Evolutionary conservation across 257 asterid genomes (phyloP).

Genomic region (Solanum verrucosum): DNA sequence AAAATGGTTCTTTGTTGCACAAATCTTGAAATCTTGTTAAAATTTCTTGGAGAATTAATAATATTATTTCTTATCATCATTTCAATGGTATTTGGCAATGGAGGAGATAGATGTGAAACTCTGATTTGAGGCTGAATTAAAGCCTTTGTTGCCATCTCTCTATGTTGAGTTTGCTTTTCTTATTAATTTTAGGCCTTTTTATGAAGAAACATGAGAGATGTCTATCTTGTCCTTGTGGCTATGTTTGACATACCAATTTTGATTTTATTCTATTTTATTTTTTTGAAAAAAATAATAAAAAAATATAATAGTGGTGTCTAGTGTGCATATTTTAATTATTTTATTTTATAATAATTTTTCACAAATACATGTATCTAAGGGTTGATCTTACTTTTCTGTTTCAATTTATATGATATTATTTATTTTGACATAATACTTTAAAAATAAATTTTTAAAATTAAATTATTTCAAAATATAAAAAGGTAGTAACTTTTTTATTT

Average conservation of each 20-base stretch:
- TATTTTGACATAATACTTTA: too few relatives aligned
- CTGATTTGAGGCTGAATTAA: conserved; percentile 36
- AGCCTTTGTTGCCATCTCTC: conserved; percentile 40
- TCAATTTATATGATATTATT: too few relatives aligned
- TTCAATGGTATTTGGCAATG: conserved; percentile 17
- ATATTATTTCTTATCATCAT: conserved; percentile 18
- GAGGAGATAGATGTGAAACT: conserved; percentile 33
- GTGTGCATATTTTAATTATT: not conserved
- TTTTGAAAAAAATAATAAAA: not conserved
- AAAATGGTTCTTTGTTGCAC: conserved; percentile 7
- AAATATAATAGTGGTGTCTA: not conserved
- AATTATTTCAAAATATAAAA: too few relatives aligned
- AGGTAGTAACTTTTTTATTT: not conserved
- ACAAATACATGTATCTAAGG: not conserved
- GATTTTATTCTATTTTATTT: not conserved
- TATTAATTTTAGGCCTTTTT: not conserved
- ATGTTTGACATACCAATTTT: not conserved
- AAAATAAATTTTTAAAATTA: too few relatives aligned
- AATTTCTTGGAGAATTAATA: conserved; percentile 4
- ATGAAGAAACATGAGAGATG: not conserved
- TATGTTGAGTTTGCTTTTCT: not conserved
- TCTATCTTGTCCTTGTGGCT: conserved; percentile 1
- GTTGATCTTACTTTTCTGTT: too few relatives aligned
- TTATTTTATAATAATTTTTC: not conserved
- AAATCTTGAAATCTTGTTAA: conserved; percentile 16